A percentile compares a stretch with the other conserved stretches of the same genome.
These are phyloP conservation scores for Colletotrichum sp. DNA, from an alignment of 2,329 filamentous ascomycete species.

Conservation along the genomic window DNA sequence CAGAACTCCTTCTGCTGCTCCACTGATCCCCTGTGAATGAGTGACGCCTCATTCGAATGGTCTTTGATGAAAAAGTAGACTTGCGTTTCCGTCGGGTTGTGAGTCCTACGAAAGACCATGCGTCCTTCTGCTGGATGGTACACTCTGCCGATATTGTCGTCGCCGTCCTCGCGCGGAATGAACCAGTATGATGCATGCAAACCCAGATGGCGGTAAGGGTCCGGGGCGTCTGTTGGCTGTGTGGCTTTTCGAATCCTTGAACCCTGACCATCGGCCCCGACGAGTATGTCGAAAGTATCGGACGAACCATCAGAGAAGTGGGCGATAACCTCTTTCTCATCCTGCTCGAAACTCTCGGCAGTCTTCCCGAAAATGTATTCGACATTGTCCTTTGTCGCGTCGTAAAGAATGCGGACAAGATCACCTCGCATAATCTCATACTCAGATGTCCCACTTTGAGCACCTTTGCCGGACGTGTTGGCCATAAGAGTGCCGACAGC, in stretches of 20 bases:
- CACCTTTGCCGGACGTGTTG: constrained; percentile 22
- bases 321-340: constrained; percentile 24
- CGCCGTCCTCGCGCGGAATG: background rate
- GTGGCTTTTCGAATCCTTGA: constrained; percentile 32
- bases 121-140: constrained; percentile 34
- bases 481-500: background rate
- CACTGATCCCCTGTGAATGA: background rate
- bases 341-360: constrained; percentile 30
- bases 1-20: constrained; percentile 39
- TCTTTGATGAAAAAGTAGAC: constrained; percentile 36
- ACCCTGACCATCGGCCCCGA: constrained; percentile 59
- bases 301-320: constrained; percentile 46
- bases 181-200: background rate
- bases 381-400: constrained; percentile 27
- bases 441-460: constrained; percentile 48
- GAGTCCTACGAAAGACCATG: constrained; percentile 36
- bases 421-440: constrained; percentile 62
- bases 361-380: constrained; percentile 35
- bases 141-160: constrained; percentile 30
- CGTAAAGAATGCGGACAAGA: constrained; percentile 48
- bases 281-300: constrained; percentile 53
- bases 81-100: constrained; percentile 28
- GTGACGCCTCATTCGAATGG: constrained; percentile 23
- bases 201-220: background rate
- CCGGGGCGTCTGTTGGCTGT: background rate